These are phyloP conservation scores for Aspergillus sparsus DNA, from an alignment of 495 filamentous ascomycete species.

Conservation along the genomic window DNA sequence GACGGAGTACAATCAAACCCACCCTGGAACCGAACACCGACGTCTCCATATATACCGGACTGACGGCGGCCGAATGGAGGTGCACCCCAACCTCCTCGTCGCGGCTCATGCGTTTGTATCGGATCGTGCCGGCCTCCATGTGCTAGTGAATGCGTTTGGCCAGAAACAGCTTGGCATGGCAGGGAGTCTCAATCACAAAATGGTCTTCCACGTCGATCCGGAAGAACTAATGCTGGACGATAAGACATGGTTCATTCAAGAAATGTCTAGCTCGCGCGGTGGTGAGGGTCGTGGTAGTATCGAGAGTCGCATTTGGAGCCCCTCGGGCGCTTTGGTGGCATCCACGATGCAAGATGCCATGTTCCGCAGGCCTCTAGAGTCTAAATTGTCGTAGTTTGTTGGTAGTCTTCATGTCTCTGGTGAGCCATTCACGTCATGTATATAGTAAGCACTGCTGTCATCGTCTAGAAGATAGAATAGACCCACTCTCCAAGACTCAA, in stretches of 20 bases:
- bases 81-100: not conserved
- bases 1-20: not conserved
- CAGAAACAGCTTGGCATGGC: not conserved
- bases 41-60: not conserved
- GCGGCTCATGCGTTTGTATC: constrained; percentile 7
- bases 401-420: too few relatives aligned
- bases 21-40: not conserved
- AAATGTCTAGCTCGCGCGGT: constrained; percentile 5
- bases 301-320: constrained; percentile 14
- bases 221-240: constrained; percentile 7
- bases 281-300: constrained; percentile 1
- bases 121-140: constrained; percentile 7
- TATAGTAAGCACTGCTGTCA: too few relatives aligned
- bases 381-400: constrained; percentile 6
- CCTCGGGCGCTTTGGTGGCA: constrained; percentile 6
- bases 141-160: constrained; percentile 6
- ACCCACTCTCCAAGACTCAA: too few relatives aligned
- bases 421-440: too few relatives aligned
- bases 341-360: constrained; percentile 11
- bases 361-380: not conserved
- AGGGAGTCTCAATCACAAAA: constrained; percentile 14
- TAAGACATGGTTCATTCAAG: constrained; percentile 11
- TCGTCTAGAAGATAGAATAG: too few relatives aligned
- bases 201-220: constrained; percentile 9
- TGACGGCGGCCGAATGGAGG: not conserved